A percentile compares a stretch with the other conserved stretches of the same genome.
phyloP scores from a whole-genome alignment of 306 rosid genomes.

The Sesbania bispinosa region DNA sequence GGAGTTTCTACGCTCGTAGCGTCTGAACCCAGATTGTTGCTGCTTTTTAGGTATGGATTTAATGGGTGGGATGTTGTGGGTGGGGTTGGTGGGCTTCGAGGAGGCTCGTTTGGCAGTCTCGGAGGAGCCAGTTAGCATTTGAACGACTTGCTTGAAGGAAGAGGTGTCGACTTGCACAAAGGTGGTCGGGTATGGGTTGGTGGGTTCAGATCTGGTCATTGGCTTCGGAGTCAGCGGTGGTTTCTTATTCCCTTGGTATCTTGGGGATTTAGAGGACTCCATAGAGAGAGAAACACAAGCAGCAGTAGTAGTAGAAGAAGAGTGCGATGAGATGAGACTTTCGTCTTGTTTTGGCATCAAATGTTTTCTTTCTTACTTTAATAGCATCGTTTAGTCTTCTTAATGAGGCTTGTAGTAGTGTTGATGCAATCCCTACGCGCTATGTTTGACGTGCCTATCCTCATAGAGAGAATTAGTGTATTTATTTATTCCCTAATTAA shows the following conservation, averaged over 20 bases:
- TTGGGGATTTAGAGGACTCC: conserved; percentile 52
- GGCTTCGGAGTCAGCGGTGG: conserved; percentile 27
- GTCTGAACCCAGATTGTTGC: conserved; percentile 61
- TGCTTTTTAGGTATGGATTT: conserved; percentile 60
- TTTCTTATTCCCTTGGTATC: conserved; percentile 26
- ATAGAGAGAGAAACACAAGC: conserved; percentile 18
- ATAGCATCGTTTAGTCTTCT: no score
- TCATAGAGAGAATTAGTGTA: no score
- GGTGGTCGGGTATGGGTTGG: conserved; percentile 89
- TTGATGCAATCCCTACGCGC: background rate
- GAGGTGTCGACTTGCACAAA: conserved; percentile 88
- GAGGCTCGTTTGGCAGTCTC: conserved; percentile 65
- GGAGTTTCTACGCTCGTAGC: conserved; percentile 80
- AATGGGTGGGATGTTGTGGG: conserved; percentile 78
- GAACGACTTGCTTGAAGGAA: conserved; percentile 94
- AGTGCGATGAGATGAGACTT: background rate
- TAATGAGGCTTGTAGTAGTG: no score
- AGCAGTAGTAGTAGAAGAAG: background rate
- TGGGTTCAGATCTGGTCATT: conserved; percentile 79
- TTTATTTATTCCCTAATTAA: no score
- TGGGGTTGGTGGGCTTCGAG: background rate
- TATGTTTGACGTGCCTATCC: background rate
- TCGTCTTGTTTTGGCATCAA: no score
- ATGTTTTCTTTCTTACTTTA: no score
- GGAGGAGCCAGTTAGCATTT: conserved; percentile 95